Base-by-base conservation (phyloP, 2,329 filamentous ascomycete genomes). In the Diaporthe longicolla region DNA sequence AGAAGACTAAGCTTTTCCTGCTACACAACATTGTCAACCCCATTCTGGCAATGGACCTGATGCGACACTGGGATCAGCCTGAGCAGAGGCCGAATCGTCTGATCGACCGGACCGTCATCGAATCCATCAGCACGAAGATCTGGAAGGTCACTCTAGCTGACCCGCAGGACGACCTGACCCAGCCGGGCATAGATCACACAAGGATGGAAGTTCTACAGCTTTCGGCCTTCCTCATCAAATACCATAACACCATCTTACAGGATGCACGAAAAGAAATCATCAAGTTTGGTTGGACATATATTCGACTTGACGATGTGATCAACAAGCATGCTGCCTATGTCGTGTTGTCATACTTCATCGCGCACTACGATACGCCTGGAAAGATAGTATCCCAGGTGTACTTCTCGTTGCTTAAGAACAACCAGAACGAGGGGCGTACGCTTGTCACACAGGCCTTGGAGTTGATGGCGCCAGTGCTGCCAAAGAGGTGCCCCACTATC, bases 241-340 rank as follows among this genome's bases (percentile, higher is more conserved):
- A 98, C 79, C 95, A 99, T 79, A 92, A 96, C 79, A 90, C 91
- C 43, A 93, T 95, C 71, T 89, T 99, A 1, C 94, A 97, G 78
- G 97, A 98, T 79, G 93, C 94, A 3, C 92, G 97, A 50, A 99
- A 99, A 83, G 97, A 99, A 77, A 96, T 99, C 76, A 99, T 99
- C 80, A 98, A 98, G 84, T 99, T 98, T 83, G 95, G 95, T 4
- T 99, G 97, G 97, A 98, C 95, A 24, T 98, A 98, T 81, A 99
- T 99, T 79, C 92, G 94, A 32, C 89, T 99, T n/a, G 97, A 99
- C 80, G 97, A 99, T 82, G 94, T 98, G 73, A 98, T 99, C 86
- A 99, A 98, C 87, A 99, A 99, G 83, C 97, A 98, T 82, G 97
- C 96, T 0, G 95, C 97, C 3, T 99, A 99, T 79, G 96, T 98